A percentile compares a stretch with the other conserved stretches of the same genome.
phyloP scores from a whole-genome alignment of 305 asterid species.

The Rubia peregrina region DNA sequence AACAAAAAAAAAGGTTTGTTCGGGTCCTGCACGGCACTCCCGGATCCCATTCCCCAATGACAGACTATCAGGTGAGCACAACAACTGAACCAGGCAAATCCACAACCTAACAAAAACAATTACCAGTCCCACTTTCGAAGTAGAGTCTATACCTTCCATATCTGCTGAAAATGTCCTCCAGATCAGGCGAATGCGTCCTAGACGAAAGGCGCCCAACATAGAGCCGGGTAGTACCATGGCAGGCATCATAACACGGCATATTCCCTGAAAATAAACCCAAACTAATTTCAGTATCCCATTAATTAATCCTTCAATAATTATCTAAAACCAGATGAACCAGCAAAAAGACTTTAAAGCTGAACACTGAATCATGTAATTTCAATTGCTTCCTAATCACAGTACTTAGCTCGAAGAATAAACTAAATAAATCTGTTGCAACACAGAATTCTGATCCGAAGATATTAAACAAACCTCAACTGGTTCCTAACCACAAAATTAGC shows the following conservation, averaged over 20 bases:
- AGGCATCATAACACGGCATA: conserved; percentile 89
- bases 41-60: conserved; percentile 7
- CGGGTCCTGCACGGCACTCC: conserved; percentile 11
- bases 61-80: not conserved
- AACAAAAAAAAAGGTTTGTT: conserved; percentile 6
- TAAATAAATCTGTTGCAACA: not conserved
- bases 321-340: not conserved
- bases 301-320: not conserved
- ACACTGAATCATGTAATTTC: too few relatives aligned
- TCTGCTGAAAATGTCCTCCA: conserved; percentile 82
- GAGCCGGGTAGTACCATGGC: conserved; percentile 70
- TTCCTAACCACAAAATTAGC: not conserved
- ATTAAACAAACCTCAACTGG: not conserved
- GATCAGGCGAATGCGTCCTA: conserved; percentile 82
- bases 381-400: not conserved
- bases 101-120: not conserved
- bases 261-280: conserved; percentile 17
- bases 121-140: not conserved
- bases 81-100: conserved; percentile 1
- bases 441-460: not conserved
- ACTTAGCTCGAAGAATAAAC: not conserved
- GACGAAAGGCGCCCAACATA: conserved; percentile 93
- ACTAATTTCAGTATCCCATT: not conserved
- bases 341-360: not conserved
- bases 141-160: conserved; percentile 69